Base-by-base conservation (phyloP, 1,284 basidiomycete genomes). In the Phylloboletellus chloephorus region DNA sequence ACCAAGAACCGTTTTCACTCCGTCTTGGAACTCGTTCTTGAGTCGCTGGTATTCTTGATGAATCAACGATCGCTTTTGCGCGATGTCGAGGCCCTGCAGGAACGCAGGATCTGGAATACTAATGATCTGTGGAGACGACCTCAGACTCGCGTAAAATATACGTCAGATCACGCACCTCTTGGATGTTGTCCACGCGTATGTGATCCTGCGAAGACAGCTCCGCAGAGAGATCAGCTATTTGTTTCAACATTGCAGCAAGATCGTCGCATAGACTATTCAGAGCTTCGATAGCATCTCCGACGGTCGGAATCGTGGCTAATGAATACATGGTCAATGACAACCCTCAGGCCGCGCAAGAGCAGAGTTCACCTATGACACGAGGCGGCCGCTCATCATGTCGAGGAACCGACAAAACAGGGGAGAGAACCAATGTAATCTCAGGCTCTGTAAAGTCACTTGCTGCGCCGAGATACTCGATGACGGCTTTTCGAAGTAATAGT, bases 251-350 rank as follows among this genome's bases (percentile, higher is more conserved):
- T 8, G 71, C 69, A 0, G 72, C 59, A 2, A 93, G 74, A 37
- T 80, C 73, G 9, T 67, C 68, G 26, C 77, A 75, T 3, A 86
- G 66, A 41, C 76, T 71, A 39, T 76, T 73, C 23, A 94, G 65
- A 0, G 84, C 79, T 22, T 81, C 78, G 15, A 89, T 71, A 0
- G 81, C 76, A 47, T 88, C 81, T 4, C 86, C 84, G 8, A 94
- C 67, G 0, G 83, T 87, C 7, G 90, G 88, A 13, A 85, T 76
- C 4, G 79, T 79, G 2, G 77, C 82, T 82, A 25, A 21, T 12
- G 9, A 7, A 22, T 7, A 16, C 4, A 4, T 15, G 1, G n/a
- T 53, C 38, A 51, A 30, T 19, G 3, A 20, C 24, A 1, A 10
- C 1, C 0, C 22, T 2, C 4, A 4, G 6, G 7, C 4, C 19